Conservation (phyloP, 192 early-diverging fungal species). For the Piromyces sp. region DNA sequence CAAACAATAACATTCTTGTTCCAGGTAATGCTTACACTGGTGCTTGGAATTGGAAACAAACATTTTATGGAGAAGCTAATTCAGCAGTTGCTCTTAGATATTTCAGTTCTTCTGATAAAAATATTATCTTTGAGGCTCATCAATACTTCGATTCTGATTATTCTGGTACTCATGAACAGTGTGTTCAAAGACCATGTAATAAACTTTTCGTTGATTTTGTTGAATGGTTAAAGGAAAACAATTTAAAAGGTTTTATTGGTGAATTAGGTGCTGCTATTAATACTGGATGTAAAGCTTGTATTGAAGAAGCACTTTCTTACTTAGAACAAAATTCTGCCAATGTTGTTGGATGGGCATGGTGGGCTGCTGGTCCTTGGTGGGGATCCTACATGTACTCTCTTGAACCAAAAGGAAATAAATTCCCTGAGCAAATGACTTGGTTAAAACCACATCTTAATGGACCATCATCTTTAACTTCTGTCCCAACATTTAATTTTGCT, state of each 20-base stretch:
- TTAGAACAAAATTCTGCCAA: conserved; percentile 3
- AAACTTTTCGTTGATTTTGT: conserved; percentile 2
- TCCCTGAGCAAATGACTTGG: background rate
- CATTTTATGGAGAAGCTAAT: background rate
- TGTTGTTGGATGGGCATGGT: conserved; percentile 4
- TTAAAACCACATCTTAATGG: background rate
- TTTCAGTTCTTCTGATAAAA: conserved; percentile 11
- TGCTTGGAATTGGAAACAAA: conserved; percentile 7
- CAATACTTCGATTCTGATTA: conserved; percentile 12
- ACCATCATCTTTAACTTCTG: background rate
- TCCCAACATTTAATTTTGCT: background rate
- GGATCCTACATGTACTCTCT: background rate
- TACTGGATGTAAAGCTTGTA: background rate
- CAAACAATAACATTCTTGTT: conserved; percentile 9
- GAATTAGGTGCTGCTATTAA: conserved; percentile 8
- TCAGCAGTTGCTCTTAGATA: conserved; percentile 3
- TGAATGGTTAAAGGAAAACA: conserved; percentile 6
- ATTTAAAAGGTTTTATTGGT: conserved; percentile 10
- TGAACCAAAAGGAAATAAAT: background rate
- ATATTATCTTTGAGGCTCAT: conserved; percentile 12
- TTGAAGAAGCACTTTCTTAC: conserved; percentile 3
- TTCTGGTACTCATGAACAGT: conserved; percentile 2
- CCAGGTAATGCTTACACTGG: conserved; percentile 11
- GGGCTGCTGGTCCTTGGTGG: conserved; percentile 11
- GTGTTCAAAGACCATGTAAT: background rate